phyloP scores from a whole-genome alignment of 1,284 basidiomycete species.

The Naganishia sp. region DNA sequence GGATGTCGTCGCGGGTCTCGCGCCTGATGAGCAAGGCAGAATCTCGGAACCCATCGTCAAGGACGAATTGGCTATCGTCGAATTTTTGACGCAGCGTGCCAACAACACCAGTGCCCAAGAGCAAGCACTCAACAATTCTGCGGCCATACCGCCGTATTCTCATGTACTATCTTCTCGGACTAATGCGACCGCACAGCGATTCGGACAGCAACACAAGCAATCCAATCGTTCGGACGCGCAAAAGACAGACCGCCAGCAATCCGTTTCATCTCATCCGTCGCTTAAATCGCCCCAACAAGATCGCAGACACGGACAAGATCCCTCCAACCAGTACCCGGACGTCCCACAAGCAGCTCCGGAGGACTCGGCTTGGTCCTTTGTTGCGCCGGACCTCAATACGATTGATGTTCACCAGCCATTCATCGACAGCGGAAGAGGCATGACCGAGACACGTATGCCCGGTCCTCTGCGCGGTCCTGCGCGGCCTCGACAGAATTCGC shows the following conservation, averaged over 20 bases:
- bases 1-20: conserved; percentile 54
- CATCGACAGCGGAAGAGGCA: conserved; percentile 35
- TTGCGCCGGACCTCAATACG: conserved; percentile 52
- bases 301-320: background rate
- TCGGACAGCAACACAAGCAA: conserved; percentile 45
- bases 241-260: background rate
- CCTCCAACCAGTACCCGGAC: background rate
- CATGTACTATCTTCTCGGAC: conserved; percentile 41
- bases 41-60: conserved; percentile 55
- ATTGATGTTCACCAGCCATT: conserved; percentile 54
- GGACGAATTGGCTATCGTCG: conserved; percentile 55
- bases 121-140: conserved; percentile 27
- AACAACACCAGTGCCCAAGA: conserved; percentile 31
- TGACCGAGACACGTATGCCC: conserved; percentile 35
- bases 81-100: conserved; percentile 53
- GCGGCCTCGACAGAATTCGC: conserved; percentile 24
- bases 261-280: background rate
- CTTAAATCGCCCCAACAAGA: background rate
- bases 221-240: background rate
- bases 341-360: conserved; percentile 13
- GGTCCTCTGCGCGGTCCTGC: conserved; percentile 50
- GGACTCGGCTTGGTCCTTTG: conserved; percentile 49
- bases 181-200: conserved; percentile 49
- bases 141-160: conserved; percentile 30
- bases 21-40: conserved; percentile 50